A percentile compares a stretch with the other conserved stretches of the same genome.
Conservation (phyloP, 1,284 basidiomycete genomes). For the Trametes sp. region DNA sequence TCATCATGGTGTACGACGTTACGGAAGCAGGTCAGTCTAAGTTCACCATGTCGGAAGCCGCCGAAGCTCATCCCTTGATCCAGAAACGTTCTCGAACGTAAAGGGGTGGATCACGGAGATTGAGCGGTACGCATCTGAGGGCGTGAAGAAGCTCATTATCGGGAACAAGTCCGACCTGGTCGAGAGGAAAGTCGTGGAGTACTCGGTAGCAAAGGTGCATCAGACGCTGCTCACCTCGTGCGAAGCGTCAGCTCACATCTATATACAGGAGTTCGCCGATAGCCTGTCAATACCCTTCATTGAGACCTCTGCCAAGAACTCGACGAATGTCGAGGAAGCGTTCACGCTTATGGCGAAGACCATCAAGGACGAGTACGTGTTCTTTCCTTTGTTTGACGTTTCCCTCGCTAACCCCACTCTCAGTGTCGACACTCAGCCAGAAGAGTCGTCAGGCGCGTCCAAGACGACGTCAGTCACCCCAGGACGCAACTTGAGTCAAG, state of each 20-base stretch:
- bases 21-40: slow-evolving; percentile 86
- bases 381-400: not conserved
- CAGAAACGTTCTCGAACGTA: slow-evolving; percentile 97
- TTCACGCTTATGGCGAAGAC: slow-evolving; percentile 99
- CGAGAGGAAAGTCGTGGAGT: slow-evolving; percentile 98
- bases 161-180: slow-evolving; percentile 98
- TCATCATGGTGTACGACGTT: slow-evolving; percentile 99
- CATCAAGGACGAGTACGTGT: slow-evolving; percentile 88
- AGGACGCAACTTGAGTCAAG: slow-evolving; percentile 37
- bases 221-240: no score
- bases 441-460: slow-evolving; percentile 32
- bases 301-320: slow-evolving; percentile 98
- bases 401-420: not conserved
- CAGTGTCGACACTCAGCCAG: slow-evolving; percentile 39
- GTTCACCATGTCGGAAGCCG: no score
- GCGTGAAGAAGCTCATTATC: slow-evolving; percentile 97
- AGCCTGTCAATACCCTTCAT: slow-evolving; percentile 95
- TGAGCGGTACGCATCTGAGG: slow-evolving; percentile 98
- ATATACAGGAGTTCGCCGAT: slow-evolving; percentile 87
- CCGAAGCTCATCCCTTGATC: not conserved
- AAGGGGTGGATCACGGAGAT: slow-evolving; percentile 99
- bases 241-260: slow-evolving; percentile 5
- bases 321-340: slow-evolving; percentile 98
- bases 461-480: slow-evolving; percentile 39
- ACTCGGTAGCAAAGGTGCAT: slow-evolving; percentile 94